These are phyloP conservation scores for Peronospora destructor DNA, from an alignment of 352 stramenopile species.

Conservation along the genomic window DNA sequence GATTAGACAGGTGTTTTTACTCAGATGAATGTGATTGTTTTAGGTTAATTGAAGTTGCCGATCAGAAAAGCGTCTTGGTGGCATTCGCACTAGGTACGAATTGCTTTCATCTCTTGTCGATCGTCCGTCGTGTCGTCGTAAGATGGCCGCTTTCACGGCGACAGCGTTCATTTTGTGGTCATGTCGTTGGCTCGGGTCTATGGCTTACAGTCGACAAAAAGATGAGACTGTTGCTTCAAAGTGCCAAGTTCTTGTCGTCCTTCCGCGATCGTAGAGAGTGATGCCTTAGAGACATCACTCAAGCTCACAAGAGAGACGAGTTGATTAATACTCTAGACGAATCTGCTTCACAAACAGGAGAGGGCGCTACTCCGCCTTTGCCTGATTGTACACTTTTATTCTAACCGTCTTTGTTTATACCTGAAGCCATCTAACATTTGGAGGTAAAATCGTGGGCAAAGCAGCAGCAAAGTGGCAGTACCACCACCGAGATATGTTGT, in stretches of 20 bases:
- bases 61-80: too few species aligned
- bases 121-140: constrained; percentile 36
- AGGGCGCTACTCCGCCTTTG: constrained; percentile 22
- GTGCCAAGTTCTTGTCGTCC: constrained; percentile 18
- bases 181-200: constrained; percentile 1
- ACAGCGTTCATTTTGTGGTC: constrained; percentile 15
- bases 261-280: background rate
- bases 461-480: background rate
- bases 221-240: constrained; percentile 22
- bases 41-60: constrained; percentile 22
- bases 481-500: background rate
- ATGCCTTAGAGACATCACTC: constrained; percentile 3
- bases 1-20: constrained; percentile 3
- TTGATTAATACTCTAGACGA: constrained; percentile 1
- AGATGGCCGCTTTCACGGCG: background rate
- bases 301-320: constrained; percentile 4
- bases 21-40: constrained; percentile 12
- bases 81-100: too few species aligned
- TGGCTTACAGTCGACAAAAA: constrained; percentile 5
- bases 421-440: background rate
- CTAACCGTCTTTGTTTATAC: constrained; percentile 19
- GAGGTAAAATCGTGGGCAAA: constrained; percentile 8
- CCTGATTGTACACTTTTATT: constrained; percentile 39
- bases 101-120: constrained; percentile 36
- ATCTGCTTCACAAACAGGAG: constrained; percentile 8